phyloP scores from a whole-genome alignment of 768 basidiomycete species.

The Collybia sp. region DNA sequence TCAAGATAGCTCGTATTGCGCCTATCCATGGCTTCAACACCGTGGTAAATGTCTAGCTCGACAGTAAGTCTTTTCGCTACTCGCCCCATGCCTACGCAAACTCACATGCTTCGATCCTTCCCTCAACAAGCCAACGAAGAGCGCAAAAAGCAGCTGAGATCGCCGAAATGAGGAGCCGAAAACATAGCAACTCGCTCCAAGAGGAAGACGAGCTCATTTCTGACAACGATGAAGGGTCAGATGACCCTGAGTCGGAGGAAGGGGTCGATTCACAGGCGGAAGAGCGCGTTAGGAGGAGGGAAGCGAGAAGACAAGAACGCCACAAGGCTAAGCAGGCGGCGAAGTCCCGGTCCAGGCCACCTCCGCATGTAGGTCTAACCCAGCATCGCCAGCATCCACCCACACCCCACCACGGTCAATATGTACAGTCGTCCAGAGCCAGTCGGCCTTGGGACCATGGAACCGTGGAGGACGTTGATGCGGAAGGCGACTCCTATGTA shows the following conservation, averaged over 20 bases:
- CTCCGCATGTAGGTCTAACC: too few species aligned
- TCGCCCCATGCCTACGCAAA: constrained; percentile 1
- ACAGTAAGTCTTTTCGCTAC: constrained; percentile 41
- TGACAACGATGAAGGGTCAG: constrained; percentile 15
- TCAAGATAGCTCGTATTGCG: constrained; percentile 75
- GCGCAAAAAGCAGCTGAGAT: constrained; percentile 51
- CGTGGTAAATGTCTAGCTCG: constrained; percentile 70
- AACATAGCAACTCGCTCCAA: constrained; percentile 6
- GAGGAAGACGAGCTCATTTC: constrained; percentile 25
- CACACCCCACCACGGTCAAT: too few species aligned
- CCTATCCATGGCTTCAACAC: constrained; percentile 81
- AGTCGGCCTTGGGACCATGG: constrained; percentile 6
- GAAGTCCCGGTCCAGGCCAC: constrained; percentile 1
- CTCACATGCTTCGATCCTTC: constrained; percentile 1
- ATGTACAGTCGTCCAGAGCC: too few species aligned
- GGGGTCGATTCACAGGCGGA: constrained; percentile 18
- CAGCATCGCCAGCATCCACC: too few species aligned
- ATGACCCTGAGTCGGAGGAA: constrained; percentile 27
- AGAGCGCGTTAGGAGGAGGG: too few species aligned
- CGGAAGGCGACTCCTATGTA: constrained; percentile 24
- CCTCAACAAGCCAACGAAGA: constrained; percentile 42
- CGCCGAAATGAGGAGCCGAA: constrained; percentile 37
- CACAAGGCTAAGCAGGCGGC: not conserved
- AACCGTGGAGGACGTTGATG: constrained; percentile 16
- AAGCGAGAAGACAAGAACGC: too few species aligned